Percentiles rank a stretch among this genome's conserved stretches.
Evolutionary conservation across 2,329 filamentous ascomycete species (phyloP).

Genomic region (Harringtonia aguacate): DNA sequence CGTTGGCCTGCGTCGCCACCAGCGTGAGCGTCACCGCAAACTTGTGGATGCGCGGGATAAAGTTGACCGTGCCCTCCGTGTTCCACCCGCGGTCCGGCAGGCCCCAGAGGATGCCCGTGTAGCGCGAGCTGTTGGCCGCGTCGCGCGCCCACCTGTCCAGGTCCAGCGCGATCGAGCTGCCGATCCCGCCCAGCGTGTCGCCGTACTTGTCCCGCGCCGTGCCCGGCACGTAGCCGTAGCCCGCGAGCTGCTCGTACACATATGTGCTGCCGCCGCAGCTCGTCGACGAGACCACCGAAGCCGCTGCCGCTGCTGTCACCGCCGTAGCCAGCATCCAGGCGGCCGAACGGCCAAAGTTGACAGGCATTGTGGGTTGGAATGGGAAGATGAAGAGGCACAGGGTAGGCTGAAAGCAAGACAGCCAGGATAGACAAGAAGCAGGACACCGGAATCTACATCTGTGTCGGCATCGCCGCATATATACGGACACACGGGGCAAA

Average conservation of each 20-base stretch:
- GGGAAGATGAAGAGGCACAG: background rate
- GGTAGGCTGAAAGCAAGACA: background rate
- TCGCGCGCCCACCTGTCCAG: constrained; percentile 43
- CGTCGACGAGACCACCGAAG: constrained; percentile 12
- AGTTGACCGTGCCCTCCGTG: constrained; percentile 59
- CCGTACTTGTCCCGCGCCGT: constrained; percentile 55
- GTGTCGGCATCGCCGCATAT: too few relatives aligned
- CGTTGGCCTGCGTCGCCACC: constrained; percentile 22
- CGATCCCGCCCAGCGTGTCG: constrained; percentile 58
- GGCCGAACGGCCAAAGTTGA: background rate
- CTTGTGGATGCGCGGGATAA: constrained; percentile 57
- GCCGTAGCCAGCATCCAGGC: background rate
- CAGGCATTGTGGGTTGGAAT: background rate
- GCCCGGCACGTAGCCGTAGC: constrained; percentile 50
- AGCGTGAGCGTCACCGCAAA: constrained; percentile 50
- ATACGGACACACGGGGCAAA: too few relatives aligned
- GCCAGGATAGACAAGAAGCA: background rate
- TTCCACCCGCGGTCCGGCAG: constrained; percentile 66
- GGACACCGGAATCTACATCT: too few relatives aligned
- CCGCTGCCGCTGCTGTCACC: background rate
- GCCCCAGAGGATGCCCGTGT: constrained; percentile 50
- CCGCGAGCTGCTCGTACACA: constrained; percentile 55
- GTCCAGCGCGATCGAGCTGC: constrained; percentile 51
- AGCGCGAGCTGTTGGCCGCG: constrained; percentile 30
- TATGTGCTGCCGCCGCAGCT: constrained; percentile 52